Evolutionary conservation across 352 stramenopile genomes (phyloP).

Genomic region (Phytophthora ohioensis): DNA sequence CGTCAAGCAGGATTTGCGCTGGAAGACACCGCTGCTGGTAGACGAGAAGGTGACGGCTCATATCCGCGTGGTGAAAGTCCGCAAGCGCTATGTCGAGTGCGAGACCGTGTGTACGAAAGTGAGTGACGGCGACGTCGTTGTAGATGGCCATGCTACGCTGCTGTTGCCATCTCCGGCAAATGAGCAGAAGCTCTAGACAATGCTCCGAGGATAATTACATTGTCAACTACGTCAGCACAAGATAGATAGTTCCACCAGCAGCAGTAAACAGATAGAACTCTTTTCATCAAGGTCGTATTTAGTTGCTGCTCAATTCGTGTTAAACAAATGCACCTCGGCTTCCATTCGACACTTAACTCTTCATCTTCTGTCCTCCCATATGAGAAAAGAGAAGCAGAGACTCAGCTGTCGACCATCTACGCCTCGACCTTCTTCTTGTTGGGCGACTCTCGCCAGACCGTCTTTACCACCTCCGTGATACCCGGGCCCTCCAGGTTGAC

Average conservation of each 20-base stretch:
- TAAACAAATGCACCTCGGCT: conserved; percentile 28
- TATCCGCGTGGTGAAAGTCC: conserved; percentile 68
- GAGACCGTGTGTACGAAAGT: conserved; percentile 71
- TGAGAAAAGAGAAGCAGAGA: conserved; percentile 1
- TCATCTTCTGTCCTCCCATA: neutral
- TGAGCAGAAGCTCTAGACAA: conserved; percentile 1
- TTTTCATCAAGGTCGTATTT: conserved; percentile 18
- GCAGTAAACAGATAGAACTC: neutral
- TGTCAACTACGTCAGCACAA: neutral
- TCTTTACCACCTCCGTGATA: conserved; percentile 90
- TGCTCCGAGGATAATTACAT: neutral
- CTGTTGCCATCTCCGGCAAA: conserved; percentile 45
- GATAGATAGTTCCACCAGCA: no score
- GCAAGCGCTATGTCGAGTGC: conserved; percentile 79
- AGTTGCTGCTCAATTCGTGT: conserved; percentile 27
- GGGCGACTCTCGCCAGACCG: conserved; percentile 81
- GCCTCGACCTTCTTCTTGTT: conserved; percentile 66
- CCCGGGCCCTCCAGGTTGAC: conserved; percentile 87
- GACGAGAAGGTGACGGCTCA: conserved; percentile 63
- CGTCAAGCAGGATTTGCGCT: conserved; percentile 76
- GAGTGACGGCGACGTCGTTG: conserved; percentile 55
- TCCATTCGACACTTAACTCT: conserved; percentile 23
- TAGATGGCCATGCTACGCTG: conserved; percentile 76
- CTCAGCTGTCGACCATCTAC: conserved; percentile 25
- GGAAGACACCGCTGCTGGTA: conserved; percentile 68